Conservation (phyloP, 352 stramenopile species). For the Phytophthora fragariae region DNA sequence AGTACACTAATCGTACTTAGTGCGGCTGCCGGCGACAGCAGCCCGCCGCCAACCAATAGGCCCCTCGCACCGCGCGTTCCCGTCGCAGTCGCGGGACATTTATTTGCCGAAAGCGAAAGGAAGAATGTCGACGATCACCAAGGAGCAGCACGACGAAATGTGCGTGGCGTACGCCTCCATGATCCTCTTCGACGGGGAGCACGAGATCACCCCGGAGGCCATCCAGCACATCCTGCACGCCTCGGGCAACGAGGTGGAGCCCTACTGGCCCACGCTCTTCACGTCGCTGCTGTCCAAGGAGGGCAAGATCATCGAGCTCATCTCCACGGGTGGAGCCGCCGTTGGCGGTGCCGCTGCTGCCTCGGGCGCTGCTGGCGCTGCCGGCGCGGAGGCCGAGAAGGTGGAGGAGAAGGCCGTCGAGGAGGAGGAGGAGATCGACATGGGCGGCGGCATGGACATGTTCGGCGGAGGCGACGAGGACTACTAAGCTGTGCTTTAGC, state of each 20-base stretch:
- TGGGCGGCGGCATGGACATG: constrained; percentile 79
- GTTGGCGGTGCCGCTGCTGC: constrained; percentile 45
- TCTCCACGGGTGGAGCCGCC: constrained; percentile 71
- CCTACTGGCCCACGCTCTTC: constrained; percentile 87
- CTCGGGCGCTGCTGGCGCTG: constrained; percentile 44
- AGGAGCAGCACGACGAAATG: constrained; percentile 90
- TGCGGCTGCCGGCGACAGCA: constrained; percentile 10
- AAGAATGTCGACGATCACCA: constrained; percentile 81
- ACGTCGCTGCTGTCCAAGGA: constrained; percentile 76
- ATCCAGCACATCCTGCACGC: constrained; percentile 71
- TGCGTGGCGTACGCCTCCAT: constrained; percentile 86
- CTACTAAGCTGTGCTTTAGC: constrained; percentile 58
- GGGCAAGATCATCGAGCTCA: constrained; percentile 81
- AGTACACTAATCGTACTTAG: constrained; percentile 32
- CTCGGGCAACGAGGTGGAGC: constrained; percentile 87
- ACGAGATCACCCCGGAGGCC: constrained; percentile 82
- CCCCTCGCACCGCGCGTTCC: constrained; percentile 6
- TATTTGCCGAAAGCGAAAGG: constrained; percentile 61
- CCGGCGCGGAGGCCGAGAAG: constrained; percentile 52
- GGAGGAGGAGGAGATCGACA: constrained; percentile 72
- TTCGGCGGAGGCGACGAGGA: constrained; percentile 58
- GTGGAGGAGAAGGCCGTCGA: constrained; percentile 66
- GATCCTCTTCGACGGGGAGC: constrained; percentile 87
- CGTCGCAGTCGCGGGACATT: constrained; percentile 18
- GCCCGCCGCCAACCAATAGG: constrained; percentile 48